Evolutionary conservation across 352 stramenopile species (phyloP).

Genomic region (Globisporangium camurandrum): DNA sequence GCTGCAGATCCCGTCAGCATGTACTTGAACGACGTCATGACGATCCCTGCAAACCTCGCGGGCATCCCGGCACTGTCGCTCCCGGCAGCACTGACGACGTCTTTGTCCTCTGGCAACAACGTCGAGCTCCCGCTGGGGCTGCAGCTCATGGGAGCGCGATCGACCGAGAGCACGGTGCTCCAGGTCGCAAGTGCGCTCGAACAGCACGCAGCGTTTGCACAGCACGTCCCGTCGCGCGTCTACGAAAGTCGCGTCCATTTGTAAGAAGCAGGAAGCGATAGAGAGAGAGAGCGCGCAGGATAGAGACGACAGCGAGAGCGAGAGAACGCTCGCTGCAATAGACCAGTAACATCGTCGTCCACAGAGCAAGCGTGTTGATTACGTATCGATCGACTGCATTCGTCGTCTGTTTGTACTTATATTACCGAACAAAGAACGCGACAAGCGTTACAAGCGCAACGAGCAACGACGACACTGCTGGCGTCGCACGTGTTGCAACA

Average conservation of each 20-base stretch:
- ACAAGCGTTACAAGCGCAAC: neutral
- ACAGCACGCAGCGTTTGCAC: conserved; percentile 36
- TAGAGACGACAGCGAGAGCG: neutral
- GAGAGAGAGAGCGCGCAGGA: neutral
- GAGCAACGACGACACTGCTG: neutral
- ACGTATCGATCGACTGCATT: too few relatives aligned
- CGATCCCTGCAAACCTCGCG: conserved; percentile 84
- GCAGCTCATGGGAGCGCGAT: conserved; percentile 65
- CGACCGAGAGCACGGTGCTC: conserved; percentile 55
- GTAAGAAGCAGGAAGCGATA: neutral
- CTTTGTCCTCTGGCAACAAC: too few relatives aligned
- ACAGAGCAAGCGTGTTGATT: too few relatives aligned
- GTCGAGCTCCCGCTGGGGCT: conserved; percentile 62
- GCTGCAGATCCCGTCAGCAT: conserved; percentile 71
- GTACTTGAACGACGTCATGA: conserved; percentile 92
- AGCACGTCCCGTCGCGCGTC: conserved; percentile 41
- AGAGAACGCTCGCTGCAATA: neutral
- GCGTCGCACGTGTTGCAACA: neutral
- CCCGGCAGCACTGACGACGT: conserved; percentile 50
- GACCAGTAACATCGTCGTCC: neutral
- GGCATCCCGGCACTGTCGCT: conserved; percentile 82
- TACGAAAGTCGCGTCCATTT: conserved; percentile 18
- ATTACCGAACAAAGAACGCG: neutral
- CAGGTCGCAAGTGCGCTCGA: conserved; percentile 61
- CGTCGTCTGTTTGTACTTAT: too few relatives aligned